phyloP scores from a whole-genome alignment of 2,329 filamentous ascomycete genomes.

The Colletotrichum plurivorum region DNA sequence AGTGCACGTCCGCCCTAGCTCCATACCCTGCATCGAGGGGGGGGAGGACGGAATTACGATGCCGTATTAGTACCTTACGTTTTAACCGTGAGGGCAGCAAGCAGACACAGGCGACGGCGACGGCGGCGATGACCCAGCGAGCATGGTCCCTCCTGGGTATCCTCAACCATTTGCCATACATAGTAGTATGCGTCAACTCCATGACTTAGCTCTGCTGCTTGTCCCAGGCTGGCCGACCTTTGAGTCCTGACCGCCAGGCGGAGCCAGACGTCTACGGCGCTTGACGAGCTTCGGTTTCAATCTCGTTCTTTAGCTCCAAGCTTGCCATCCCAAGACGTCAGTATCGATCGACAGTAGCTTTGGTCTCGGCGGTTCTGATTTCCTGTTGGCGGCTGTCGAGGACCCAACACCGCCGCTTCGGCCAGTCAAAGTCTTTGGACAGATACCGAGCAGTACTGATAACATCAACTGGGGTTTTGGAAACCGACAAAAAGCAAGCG shows the following conservation, averaged over 20 bases:
- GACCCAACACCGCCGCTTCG: background rate
- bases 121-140: slow-evolving; percentile 2
- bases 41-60: background rate
- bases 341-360: slow-evolving; percentile 23
- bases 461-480: slow-evolving; percentile 1
- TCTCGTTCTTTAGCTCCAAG: slow-evolving; percentile 19
- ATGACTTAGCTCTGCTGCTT: background rate
- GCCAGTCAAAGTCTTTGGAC: slow-evolving; percentile 1
- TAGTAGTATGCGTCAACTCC: slow-evolving; percentile 10
- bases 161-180: background rate
- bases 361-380: background rate
- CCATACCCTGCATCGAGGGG: slow-evolving; percentile 26
- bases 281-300: background rate
- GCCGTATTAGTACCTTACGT: background rate
- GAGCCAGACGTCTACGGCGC: slow-evolving; percentile 13
- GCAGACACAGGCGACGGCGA: slow-evolving; percentile 7
- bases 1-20: slow-evolving; percentile 15
- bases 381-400: slow-evolving; percentile 10
- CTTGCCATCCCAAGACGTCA: slow-evolving; percentile 15
- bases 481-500: slow-evolving; percentile 23
- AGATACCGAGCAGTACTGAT: background rate
- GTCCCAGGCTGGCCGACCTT: background rate
- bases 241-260: slow-evolving; percentile 20
- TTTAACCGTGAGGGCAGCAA: slow-evolving; percentile 26
- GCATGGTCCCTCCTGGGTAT: slow-evolving; percentile 20